phyloP scores from a whole-genome alignment of 2,329 filamentous ascomycete species.

The Aspergillus brunneoviolaceus region DNA sequence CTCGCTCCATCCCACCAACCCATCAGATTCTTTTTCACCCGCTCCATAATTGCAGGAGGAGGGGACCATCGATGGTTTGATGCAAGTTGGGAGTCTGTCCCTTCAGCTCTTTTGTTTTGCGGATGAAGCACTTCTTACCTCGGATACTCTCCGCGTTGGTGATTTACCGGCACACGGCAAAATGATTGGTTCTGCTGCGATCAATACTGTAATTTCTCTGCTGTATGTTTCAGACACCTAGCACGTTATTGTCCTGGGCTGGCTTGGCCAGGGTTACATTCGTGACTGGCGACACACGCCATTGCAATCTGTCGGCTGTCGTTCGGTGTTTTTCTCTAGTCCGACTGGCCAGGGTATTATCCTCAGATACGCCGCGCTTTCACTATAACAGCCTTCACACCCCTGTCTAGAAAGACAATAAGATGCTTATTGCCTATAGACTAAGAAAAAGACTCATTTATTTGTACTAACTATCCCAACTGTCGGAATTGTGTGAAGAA shows the following conservation, averaged over 20 bases:
- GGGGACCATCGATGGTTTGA: background rate
- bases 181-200: background rate
- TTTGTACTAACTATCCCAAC: background rate
- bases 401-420: background rate
- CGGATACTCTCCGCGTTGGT: background rate
- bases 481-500: background rate
- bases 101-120: background rate
- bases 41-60: background rate
- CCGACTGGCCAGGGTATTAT: background rate
- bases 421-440: background rate
- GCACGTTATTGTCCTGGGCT: no score
- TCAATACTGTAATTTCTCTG: background rate
- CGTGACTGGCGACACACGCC: no score
- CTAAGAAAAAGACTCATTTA: no score
- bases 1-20: background rate
- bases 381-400: background rate
- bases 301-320: background rate
- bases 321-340: background rate
- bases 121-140: background rate
- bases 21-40: no score
- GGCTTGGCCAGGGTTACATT: no score
- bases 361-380: background rate
- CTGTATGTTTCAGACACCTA: background rate
- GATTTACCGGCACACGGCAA: background rate
- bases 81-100: background rate